Conservation (phyloP, 805 yeast genomes). For the Kluyveromyces siamensis region DNA sequence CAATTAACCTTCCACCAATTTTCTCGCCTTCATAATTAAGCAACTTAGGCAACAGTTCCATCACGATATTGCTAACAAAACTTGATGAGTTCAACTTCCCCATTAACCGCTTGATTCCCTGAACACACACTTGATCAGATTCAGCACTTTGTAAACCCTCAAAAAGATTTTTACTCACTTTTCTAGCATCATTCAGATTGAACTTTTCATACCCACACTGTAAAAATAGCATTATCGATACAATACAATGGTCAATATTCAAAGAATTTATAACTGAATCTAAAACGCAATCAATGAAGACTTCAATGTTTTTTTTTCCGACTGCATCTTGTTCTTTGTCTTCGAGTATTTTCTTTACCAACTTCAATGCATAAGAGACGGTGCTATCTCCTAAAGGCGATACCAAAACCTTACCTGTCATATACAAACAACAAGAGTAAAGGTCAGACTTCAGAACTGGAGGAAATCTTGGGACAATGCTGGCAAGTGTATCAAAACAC, state of each 20-base stretch:
- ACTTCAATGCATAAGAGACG: constrained; percentile 44
- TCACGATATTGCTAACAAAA: constrained; percentile 33
- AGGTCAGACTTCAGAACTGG: constrained; percentile 61
- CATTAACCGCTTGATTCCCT: constrained; percentile 54
- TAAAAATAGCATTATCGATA: neutral
- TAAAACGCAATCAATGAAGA: constrained; percentile 26
- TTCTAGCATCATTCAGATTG: constrained; percentile 27
- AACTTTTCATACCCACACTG: neutral
- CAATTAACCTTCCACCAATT: constrained; percentile 2
- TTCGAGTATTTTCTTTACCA: constrained; percentile 37
- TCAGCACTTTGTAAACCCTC: constrained; percentile 30
- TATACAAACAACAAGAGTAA: constrained; percentile 56
- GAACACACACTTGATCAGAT: constrained; percentile 38
- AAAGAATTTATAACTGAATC: neutral
- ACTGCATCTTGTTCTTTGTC: constrained; percentile 24
- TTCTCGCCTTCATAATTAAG: constrained; percentile 6
- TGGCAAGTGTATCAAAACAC: constrained; percentile 44
- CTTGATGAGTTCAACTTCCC: constrained; percentile 25
- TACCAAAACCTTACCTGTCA: constrained; percentile 50
- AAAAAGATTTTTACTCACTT: constrained; percentile 28
- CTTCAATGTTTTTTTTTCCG: constrained; percentile 21
- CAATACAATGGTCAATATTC: neutral
- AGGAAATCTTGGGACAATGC: constrained; percentile 58
- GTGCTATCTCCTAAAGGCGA: constrained; percentile 32
- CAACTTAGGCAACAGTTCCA: constrained; percentile 36